phyloP scores from a whole-genome alignment of 257 asterid species.

The Lantana camara region DNA sequence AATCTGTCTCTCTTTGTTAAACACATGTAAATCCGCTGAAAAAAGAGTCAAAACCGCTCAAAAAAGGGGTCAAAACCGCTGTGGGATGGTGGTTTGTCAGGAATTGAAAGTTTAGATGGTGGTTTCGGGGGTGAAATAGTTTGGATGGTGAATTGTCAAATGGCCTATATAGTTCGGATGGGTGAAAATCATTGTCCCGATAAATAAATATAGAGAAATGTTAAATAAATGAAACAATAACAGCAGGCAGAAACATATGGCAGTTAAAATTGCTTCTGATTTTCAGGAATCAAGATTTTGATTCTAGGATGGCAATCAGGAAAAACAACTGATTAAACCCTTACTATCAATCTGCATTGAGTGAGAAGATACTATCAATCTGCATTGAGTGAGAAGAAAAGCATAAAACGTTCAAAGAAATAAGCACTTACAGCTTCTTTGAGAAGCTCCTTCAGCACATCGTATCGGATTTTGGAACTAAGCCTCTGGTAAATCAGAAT shows the following conservation, averaged over 20 bases:
- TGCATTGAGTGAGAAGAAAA: neutral
- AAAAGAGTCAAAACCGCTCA: no score
- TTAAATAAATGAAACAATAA: neutral
- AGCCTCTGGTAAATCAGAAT: conserved; percentile 48
- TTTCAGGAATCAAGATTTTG: neutral
- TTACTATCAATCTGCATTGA: neutral
- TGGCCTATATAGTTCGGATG: no score
- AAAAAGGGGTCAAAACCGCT: no score
- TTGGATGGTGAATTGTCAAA: no score
- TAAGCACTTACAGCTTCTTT: conserved; percentile 55
- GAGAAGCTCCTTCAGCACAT: conserved; percentile 54
- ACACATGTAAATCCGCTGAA: no score
- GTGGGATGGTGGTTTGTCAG: no score
- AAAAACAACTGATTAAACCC: neutral
- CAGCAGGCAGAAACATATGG: neutral
- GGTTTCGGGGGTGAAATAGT: no score
- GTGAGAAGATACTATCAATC: neutral
- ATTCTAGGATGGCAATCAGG: neutral
- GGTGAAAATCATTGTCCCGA: no score
- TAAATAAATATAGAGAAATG: neutral
- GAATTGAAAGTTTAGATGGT: no score
- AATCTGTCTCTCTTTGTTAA: no score
- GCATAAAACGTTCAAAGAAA: neutral
- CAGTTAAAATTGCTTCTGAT: conserved; percentile 9
- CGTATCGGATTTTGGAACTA: conserved; percentile 57